Conservation (phyloP, 164 flowering plant species). For the Stephania japonica region DNA sequence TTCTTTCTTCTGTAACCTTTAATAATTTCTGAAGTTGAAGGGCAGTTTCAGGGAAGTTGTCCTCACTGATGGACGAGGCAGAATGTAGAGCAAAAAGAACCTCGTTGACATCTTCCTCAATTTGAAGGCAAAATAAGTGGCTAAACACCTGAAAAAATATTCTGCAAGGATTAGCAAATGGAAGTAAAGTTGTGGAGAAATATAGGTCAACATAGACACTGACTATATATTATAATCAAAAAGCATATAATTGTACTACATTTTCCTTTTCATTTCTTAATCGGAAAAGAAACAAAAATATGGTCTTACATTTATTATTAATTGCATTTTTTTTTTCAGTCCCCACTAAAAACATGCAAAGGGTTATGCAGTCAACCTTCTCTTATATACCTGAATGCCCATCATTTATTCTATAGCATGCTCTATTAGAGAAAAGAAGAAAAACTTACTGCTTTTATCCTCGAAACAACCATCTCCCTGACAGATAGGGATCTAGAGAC, state of each 20-base stretch:
- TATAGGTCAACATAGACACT: neutral
- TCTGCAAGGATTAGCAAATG: neutral
- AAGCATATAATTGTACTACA: too few relatives aligned
- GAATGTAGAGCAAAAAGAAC: slow-evolving; percentile 65
- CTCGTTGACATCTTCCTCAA: slow-evolving; percentile 82
- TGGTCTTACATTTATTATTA: too few relatives aligned
- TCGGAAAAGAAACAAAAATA: neutral
- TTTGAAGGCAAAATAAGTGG: slow-evolving; percentile 57
- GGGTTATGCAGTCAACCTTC: too few relatives aligned
- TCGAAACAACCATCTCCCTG: slow-evolving; percentile 54
- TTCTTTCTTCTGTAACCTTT: slow-evolving; percentile 32
- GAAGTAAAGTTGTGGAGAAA: neutral
- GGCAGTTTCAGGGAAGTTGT: slow-evolving; percentile 38
- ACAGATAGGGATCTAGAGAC: slow-evolving; percentile 70
- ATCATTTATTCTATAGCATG: neutral
- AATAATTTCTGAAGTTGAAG: slow-evolving; percentile 41
- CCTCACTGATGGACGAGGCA: slow-evolving; percentile 32
- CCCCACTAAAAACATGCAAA: neutral
- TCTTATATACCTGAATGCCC: too few relatives aligned
- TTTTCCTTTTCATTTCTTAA: neutral
- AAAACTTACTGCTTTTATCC: slow-evolving; percentile 66
- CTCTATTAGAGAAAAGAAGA: neutral
- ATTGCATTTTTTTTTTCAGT: too few relatives aligned
- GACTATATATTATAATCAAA: too few relatives aligned
- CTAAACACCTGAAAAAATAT: slow-evolving; percentile 52